These are phyloP conservation scores for Immersiporthe knoxdaviesiana DNA, from an alignment of 2,329 filamentous ascomycete genomes.

Conservation along the genomic window DNA sequence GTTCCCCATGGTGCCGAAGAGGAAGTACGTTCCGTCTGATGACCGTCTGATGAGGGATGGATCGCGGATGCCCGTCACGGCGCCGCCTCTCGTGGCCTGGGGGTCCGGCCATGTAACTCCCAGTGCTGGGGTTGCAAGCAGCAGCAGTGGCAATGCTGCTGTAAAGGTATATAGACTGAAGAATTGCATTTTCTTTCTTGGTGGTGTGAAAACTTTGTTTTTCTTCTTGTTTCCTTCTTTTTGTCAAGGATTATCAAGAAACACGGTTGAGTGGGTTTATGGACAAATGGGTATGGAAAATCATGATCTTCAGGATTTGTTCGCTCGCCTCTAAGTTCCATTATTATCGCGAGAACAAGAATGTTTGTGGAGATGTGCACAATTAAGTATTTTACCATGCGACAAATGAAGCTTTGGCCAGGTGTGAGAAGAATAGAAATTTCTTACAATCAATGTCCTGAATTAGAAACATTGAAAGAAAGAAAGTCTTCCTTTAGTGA, in stretches of 20 bases:
- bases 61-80: conserved; percentile 10
- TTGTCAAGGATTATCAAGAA: neutral
- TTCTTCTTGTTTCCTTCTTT: neutral
- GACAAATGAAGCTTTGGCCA: neutral
- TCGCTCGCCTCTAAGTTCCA: neutral
- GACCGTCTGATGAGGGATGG: conserved; percentile 12
- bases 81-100: neutral
- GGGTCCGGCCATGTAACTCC: conserved; percentile 13
- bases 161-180: neutral
- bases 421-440: neutral
- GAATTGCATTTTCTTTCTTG: neutral
- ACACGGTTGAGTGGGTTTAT: neutral
- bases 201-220: neutral
- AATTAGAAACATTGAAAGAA: neutral
- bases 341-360: neutral
- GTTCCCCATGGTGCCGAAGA: conserved; percentile 23
- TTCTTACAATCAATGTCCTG: neutral
- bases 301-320: neutral
- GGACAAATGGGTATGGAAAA: neutral
- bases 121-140: neutral
- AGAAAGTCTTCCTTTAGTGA: neutral
- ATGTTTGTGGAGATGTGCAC: neutral
- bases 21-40: conserved; percentile 15
- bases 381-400: neutral
- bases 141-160: neutral